These are phyloP conservation scores for Actinomortierella wolfii DNA, from an alignment of 371 early-diverging fungal genomes.

Conservation along the genomic window DNA sequence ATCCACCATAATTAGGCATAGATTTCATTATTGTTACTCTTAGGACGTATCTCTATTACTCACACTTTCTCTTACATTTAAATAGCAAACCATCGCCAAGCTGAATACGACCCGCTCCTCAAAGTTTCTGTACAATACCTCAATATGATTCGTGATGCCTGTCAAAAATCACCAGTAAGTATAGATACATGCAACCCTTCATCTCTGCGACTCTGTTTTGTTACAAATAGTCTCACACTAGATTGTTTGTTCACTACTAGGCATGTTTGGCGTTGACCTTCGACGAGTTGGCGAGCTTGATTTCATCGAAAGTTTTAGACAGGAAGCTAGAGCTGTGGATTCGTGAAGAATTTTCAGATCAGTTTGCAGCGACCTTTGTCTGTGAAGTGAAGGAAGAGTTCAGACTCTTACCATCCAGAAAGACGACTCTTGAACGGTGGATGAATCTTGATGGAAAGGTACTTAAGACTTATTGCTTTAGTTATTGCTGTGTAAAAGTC, in stretches of 20 bases:
- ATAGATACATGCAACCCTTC: not conserved
- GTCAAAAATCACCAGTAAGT: constrained; percentile 57
- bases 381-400: constrained; percentile 48
- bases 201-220: not conserved
- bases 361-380: constrained; percentile 69
- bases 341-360: constrained; percentile 65
- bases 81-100: constrained; percentile 21
- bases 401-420: constrained; percentile 15
- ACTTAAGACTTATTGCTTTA: constrained; percentile 3
- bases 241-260: constrained; percentile 35
- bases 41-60: not conserved
- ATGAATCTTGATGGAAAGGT: constrained; percentile 59
- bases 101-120: constrained; percentile 50
- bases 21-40: not conserved
- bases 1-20: not conserved
- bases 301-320: constrained; percentile 58
- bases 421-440: constrained; percentile 40
- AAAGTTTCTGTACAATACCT: constrained; percentile 51
- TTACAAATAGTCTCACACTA: not conserved
- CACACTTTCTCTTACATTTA: not conserved
- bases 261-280: constrained; percentile 69
- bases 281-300: constrained; percentile 73
- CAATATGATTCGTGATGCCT: constrained; percentile 51
- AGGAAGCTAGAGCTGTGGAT: constrained; percentile 69
- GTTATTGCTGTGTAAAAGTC: too few relatives aligned